Base-by-base conservation (phyloP, 2,329 filamentous ascomycete genomes). In the Clonostachys rhizophaga region DNA sequence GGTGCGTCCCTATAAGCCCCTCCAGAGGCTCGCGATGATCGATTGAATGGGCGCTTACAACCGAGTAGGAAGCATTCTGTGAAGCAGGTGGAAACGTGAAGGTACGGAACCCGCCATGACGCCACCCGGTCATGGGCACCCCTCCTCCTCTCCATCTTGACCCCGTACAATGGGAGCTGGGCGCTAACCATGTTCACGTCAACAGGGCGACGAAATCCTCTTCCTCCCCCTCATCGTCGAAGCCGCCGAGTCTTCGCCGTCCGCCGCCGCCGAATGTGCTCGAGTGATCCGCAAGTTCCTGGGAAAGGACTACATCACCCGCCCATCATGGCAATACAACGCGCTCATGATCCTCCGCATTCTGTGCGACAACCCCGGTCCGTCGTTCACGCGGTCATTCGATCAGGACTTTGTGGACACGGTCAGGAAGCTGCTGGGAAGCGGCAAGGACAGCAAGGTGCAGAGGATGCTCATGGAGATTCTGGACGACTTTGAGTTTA, bases 281-380 rank as follows among this genome's bases (percentile, higher is more conserved):
- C 74, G 81, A 54, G 75, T 87, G 54, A 89, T 97, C 61, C 87
- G 89, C 62, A 91, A 89, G 65, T 92, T 86, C 64, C 74, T 99
- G 50, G 78, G 82, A 56, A 86, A 84, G 54, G 87, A 91, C 42
- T 83, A 89, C 67, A 82, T 68, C 57, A 62, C 67, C 24, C 73
- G 72, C 42, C 74, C 89, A 10, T 83, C 87, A 57, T 83, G 85
- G 55, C 92, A 97, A 67, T 97, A 96, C 76, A 96, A 97, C 70
- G 87, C 90, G 52, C 84, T 97, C 59, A 97, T 97, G 94, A 79
- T 99, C 47, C 76, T 95, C 55, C 86, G 92, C 51, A 99, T 99
- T 59, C 74, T 99, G 54, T 78, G 84, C 56, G 91, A 97, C 65
- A 96, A 99, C 63, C 94, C 94, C 0, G 92, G 92, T 33, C 78